A percentile compares a stretch with the other conserved stretches of the same genome.
Evolutionary conservation across 1,284 basidiomycete species (phyloP).

Genomic region (Ganoderma boninense): DNA sequence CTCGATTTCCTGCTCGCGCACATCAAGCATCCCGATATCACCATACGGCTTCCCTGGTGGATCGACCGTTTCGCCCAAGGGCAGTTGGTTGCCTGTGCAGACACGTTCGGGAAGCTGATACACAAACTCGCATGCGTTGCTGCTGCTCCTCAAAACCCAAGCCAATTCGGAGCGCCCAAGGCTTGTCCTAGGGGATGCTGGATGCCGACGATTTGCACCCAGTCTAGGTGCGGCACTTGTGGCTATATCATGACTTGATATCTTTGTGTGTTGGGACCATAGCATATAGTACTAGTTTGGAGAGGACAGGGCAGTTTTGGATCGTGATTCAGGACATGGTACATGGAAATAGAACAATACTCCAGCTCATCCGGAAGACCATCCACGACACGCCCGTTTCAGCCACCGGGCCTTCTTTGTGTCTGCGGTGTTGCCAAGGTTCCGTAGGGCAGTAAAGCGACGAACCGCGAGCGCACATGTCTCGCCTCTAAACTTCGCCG

Average conservation of each 20-base stretch:
- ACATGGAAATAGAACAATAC: not conserved
- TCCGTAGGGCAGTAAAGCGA: slow-evolving; percentile 47
- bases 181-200: slow-evolving; percentile 9
- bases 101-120: slow-evolving; percentile 21
- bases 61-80: slow-evolving; percentile 24
- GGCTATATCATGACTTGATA: slow-evolving; percentile 1
- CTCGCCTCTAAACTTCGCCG: slow-evolving; percentile 58
- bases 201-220: slow-evolving; percentile 11
- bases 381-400: slow-evolving; percentile 41
- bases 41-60: slow-evolving; percentile 19
- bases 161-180: not conserved
- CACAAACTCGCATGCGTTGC: slow-evolving; percentile 15
- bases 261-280: not conserved
- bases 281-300: not conserved
- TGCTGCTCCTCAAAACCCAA: not conserved
- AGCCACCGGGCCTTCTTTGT: slow-evolving; percentile 44
- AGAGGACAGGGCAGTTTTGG: not conserved
- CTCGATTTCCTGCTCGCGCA: slow-evolving; percentile 21
- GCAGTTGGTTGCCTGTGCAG: slow-evolving; percentile 17
- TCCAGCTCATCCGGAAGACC: slow-evolving; percentile 29
- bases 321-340: not conserved
- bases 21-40: slow-evolving; percentile 23
- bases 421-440: slow-evolving; percentile 33
- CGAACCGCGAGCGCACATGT: slow-evolving; percentile 60
- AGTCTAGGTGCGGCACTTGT: slow-evolving; percentile 17